phyloP scores from a whole-genome alignment of 31 red algal species.

The Porphyra umbilicalis region DNA sequence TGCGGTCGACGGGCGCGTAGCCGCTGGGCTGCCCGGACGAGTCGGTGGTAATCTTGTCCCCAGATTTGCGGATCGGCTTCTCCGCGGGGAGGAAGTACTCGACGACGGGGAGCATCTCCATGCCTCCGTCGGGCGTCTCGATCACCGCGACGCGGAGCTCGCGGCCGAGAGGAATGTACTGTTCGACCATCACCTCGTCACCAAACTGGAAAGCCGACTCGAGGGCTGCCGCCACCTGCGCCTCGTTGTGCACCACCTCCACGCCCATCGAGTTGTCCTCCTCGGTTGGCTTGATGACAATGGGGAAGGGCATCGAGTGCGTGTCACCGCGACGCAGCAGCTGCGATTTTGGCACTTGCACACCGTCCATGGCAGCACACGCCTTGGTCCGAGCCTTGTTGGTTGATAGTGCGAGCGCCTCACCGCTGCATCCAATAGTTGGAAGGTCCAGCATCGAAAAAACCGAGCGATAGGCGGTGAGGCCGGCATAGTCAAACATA shows the following conservation, averaged over 20 bases:
- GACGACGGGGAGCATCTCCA: conserved; percentile 55
- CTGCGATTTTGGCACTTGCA: conserved; percentile 40
- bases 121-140: conserved; percentile 28
- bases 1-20: conserved; percentile 3
- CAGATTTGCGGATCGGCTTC: conserved; percentile 21
- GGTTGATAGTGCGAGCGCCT: conserved; percentile 56
- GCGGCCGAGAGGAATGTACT: conserved; percentile 46
- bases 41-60: conserved; percentile 31
- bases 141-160: conserved; percentile 50
- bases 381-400: conserved; percentile 59
- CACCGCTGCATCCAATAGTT: conserved; percentile 42
- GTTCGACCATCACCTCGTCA: conserved; percentile 52
- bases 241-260: conserved; percentile 11
- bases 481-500: conserved; percentile 69
- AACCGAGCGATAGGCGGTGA: conserved; percentile 44
- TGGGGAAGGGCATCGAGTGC: conserved; percentile 20
- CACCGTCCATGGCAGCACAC: conserved; percentile 20
- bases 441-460: conserved; percentile 33
- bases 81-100: conserved; percentile 56
- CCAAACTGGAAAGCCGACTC: conserved; percentile 45
- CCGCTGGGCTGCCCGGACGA: neutral
- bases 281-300: conserved; percentile 53
- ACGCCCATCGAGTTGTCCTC: conserved; percentile 75
- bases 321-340: conserved; percentile 24
- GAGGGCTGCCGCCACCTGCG: conserved; percentile 12